These are phyloP conservation scores for Tritrichomonas foetus DNA, from an alignment of 208 protist genomes.

Conservation along the genomic window DNA sequence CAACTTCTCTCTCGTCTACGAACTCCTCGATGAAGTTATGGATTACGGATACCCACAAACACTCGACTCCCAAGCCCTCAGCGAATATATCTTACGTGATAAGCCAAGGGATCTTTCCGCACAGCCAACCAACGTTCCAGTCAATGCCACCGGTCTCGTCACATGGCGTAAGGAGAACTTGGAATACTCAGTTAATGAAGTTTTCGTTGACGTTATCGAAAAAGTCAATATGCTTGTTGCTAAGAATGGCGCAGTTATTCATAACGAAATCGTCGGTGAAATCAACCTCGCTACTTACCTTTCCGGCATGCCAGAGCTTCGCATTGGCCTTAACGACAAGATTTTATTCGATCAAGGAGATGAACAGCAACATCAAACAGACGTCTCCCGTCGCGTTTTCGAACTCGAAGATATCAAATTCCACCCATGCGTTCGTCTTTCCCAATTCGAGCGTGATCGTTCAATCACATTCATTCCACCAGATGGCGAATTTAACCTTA, in stretches of 20 bases:
- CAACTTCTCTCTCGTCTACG: conserved; percentile 89
- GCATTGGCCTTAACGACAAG: conserved; percentile 83
- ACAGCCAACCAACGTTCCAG: conserved; percentile 45
- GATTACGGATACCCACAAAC: conserved; percentile 78
- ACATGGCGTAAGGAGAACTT: conserved; percentile 70
- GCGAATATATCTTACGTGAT: conserved; percentile 36
- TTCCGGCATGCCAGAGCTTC: conserved; percentile 79
- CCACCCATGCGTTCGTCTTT: conserved; percentile 79
- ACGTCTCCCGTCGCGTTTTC: conserved; percentile 41
- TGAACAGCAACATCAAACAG: background rate
- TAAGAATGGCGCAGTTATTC: conserved; percentile 67
- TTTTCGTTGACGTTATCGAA: conserved; percentile 86
- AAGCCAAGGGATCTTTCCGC: background rate
- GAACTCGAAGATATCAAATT: conserved; percentile 86
- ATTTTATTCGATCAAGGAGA: conserved; percentile 63
- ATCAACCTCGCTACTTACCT: conserved; percentile 74
- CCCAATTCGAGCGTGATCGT: conserved; percentile 76
- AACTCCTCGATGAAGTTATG: conserved; percentile 87
- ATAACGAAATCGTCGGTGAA: conserved; percentile 74
- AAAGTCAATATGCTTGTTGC: conserved; percentile 77
- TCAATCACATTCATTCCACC: conserved; percentile 74
- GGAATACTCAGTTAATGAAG: conserved; percentile 76
- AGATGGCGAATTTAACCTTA: conserved; percentile 88
- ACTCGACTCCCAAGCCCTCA: conserved; percentile 32
- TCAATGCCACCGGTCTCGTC: conserved; percentile 67